Evolutionary conservation across 1,284 basidiomycete species (phyloP), one percentile per base, ranked within the genome.

Genomic region (Austroboletus rostrupii): DNA sequence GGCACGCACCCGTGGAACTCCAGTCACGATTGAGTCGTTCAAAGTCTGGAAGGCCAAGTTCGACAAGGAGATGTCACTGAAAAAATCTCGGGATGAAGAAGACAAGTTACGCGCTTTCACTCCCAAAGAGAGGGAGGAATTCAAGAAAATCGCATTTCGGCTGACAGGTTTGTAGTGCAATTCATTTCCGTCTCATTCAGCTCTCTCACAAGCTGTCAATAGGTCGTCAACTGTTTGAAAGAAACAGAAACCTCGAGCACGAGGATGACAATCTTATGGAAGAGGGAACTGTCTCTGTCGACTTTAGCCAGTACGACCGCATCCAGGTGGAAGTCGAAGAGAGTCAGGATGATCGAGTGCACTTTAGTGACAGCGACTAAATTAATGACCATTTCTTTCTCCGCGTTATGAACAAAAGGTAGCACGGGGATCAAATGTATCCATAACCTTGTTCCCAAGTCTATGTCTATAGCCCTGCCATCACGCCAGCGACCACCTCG

Each of bases 221-320:
- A 94, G 92, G 92, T 28, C 84, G 91, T 21, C 91, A 95, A 71
- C 70, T 96, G 49, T 97, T 96, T 68, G 91, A 95, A 69, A 81
- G 81, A 48, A 83, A 91, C 65, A 80, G 75, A 54, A 80, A 81
- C 58, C 74, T 92, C 48, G 89, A 67, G 35, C 62, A 70, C 31
- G 75, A 70, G 70, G 93, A 96, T 53, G 88, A 90, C 51, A 78
- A 70, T 20, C 73, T 92, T 37, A 70, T 87, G 61, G 89, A 95
- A 66, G 93, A 96, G 64, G 93, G 83, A 28, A 80, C 80, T 0
- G 80, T 86, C 35, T 92, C 90, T 29, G 90, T 96, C 46, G 93
- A 96, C 66, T 69, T 90, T 62, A 89, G 83, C 59, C 86, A 93
- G 67, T 97, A 93, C 64, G 87, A 92, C 55, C 78, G 93, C 54